A percentile compares a stretch with the other conserved stretches of the same genome.
These are phyloP conservation scores for Verticillium albo-atrum DNA, from an alignment of 2,329 filamentous ascomycete genomes.

Conservation along the genomic window DNA sequence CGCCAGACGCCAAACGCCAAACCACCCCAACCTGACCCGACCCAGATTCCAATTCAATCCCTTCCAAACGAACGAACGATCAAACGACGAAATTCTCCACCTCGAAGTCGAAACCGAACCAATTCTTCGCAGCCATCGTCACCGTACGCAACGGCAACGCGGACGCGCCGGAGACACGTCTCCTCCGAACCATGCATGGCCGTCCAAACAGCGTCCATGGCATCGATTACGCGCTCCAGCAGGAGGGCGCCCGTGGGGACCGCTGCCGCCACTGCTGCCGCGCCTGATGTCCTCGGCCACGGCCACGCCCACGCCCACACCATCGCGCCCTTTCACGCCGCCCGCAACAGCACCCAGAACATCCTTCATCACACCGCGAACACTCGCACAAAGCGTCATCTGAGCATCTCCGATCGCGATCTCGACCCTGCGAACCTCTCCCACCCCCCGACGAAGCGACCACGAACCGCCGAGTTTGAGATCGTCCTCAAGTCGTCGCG, in stretches of 20 bases:
- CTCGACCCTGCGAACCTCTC: slow-evolving; percentile 31
- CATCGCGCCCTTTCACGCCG: slow-evolving; percentile 17
- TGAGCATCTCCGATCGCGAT: slow-evolving; percentile 40
- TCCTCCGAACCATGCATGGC: slow-evolving; percentile 20
- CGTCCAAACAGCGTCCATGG: slow-evolving; percentile 34
- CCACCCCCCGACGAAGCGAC: slow-evolving; percentile 34
- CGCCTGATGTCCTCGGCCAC: background rate
- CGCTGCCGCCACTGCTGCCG: background rate
- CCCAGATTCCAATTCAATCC: background rate
- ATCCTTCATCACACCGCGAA: slow-evolving; percentile 20
- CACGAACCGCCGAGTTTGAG: slow-evolving; percentile 49
- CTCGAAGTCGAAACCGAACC: background rate
- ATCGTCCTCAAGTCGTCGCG: slow-evolving; percentile 30
- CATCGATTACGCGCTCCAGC: slow-evolving; percentile 47
- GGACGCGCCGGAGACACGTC: slow-evolving; percentile 1
- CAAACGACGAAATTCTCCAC: background rate
- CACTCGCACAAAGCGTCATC: slow-evolving; percentile 43
- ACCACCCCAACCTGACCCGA: background rate
- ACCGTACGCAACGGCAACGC: slow-evolving; percentile 5
- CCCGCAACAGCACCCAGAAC: slow-evolving; percentile 25
- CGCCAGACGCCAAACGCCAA: no score
- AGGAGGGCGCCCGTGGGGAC: slow-evolving; percentile 27
- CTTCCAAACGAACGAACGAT: background rate
- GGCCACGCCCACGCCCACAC: slow-evolving; percentile 17
- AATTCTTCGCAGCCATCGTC: background rate